Evolutionary conservation across 192 early-diverging fungal species (phyloP), one percentile per base, ranked within the genome.

Genomic region (Pilaira anomala): DNA sequence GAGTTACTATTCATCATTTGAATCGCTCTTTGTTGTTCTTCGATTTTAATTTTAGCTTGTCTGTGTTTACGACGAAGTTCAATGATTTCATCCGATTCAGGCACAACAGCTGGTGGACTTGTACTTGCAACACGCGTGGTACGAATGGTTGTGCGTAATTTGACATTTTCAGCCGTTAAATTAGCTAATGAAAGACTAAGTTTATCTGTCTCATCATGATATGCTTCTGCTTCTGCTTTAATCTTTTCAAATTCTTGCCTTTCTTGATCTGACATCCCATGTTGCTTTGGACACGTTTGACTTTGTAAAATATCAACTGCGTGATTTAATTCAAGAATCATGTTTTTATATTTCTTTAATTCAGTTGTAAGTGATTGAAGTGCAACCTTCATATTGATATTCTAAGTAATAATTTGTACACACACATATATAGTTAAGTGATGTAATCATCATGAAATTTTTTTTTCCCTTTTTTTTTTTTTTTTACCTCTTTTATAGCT

Each of bases 371-470:
- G 51, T 5, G 66, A 70, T 49, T 81, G 78, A 48, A 80, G 58
- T 45, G 77, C 76, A 29, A 79, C 62, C 60, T 81, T 78, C 24
- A 83, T 59, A 8, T 80, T 74, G 25, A 83, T 63, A 44, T 83
- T 83, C 81, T 85, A 69, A 46, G 16, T 13, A 30, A 44, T 57
- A 50, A 26, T 3, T 25, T 42, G 21, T 8, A 40, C 16, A 26
- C 52, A 5, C 1, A 60, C 0, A 48, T 33, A 51, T 39, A 19
- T 12, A n/a, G 29, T 3, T 26, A 33, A 55, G 36, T 22, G 40
- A 44, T 12, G 30, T 19, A 36, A 29, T 16, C 3, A 21, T 16
- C 22, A 24, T 42, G 8, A 45, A 2, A 39, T 19, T 21, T 3
- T 9, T 25, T 22, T n/a, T n/a, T n/a, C n/a, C n/a, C n/a, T 1